Evolutionary conservation across 805 yeast genomes (phyloP).

Genomic region (Candida silvatica): DNA sequence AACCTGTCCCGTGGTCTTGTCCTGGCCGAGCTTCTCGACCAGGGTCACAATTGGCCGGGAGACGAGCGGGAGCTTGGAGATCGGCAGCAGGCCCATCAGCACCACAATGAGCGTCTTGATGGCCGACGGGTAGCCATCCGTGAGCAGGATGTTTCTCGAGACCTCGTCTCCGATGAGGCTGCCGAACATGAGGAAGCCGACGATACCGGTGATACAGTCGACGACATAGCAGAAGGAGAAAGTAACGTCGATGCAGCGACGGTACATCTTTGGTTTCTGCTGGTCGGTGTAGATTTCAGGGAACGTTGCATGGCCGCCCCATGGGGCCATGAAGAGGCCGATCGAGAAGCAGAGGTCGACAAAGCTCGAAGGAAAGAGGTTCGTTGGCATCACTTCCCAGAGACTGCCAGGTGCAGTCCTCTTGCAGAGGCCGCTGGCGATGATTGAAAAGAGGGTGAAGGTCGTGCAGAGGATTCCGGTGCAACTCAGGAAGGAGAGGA

Average conservation of each 20-base stretch:
- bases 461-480: slow-evolving; percentile 67
- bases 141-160: slow-evolving; percentile 35
- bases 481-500: slow-evolving; percentile 61
- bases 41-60: slow-evolving; percentile 77
- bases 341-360: slow-evolving; percentile 48
- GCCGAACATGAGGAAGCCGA: slow-evolving; percentile 61
- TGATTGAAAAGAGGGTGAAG: slow-evolving; percentile 49
- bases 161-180: slow-evolving; percentile 39
- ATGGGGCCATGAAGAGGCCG: slow-evolving; percentile 70
- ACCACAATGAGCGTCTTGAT: slow-evolving; percentile 45
- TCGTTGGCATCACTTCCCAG: slow-evolving; percentile 52
- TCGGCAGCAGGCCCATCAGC: slow-evolving; percentile 72
- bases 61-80: slow-evolving; percentile 77
- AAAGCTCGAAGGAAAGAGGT: slow-evolving; percentile 50
- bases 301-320: slow-evolving; percentile 80
- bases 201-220: slow-evolving; percentile 54
- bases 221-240: slow-evolving; percentile 52
- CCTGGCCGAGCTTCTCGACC: neutral
- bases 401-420: slow-evolving; percentile 67
- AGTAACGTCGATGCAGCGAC: slow-evolving; percentile 44
- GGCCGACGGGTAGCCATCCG: slow-evolving; percentile 40
- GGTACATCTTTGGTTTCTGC: slow-evolving; percentile 54
- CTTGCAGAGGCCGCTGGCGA: slow-evolving; percentile 58
- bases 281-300: slow-evolving; percentile 69
- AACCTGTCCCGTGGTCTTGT: neutral